Evolutionary conservation across 495 filamentous ascomycete genomes (phyloP), one percentile per base, ranked within the genome.

Genomic region (Neurospora sp.): DNA sequence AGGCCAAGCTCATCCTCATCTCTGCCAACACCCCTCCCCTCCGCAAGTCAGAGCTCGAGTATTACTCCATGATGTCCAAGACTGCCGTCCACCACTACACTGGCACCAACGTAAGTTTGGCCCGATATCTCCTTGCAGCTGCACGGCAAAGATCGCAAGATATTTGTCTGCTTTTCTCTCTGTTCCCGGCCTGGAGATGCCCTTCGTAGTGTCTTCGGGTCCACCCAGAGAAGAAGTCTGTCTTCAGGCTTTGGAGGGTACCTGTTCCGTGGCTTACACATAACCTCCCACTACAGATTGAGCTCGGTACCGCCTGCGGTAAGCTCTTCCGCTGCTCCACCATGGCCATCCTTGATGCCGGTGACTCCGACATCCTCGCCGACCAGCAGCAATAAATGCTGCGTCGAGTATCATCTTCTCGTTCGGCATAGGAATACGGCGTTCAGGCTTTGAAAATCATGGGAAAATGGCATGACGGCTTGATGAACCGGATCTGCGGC

Each of bases 11-110:
- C 39, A 88, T 91, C 78, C 87, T 97, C 40, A 80, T 80, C 48
- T 91, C 93, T 74, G 93, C 92, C 85, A 98, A 99, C 88, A 96
- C 93, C 74, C 96, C 96, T 79, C 94, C 96, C 79, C 91, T 99
- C 72, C 88, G 94, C 81, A 98, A 97, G 91, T 91, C 88, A 77
- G 95, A 98, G 88, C 89, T 97, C 74, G 95, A 98, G 85, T 88
- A 89, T 84, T 95, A 95, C 86, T 90, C 91, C 80, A 97, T 97
- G 94, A 86, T 97, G 74, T 89, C 91, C 79, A 97, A 98, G 88
- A 93, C 91, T 78, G 89, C 91, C 68, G 94, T 98, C 79, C 94
- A 98, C 88, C 95, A 98, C 87, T 98, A 97, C 86, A 88, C 88
- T 75, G 96, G 95, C 72, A 97, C 96, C 89, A 98, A 97, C 89